A percentile compares a stretch with the other conserved stretches of the same genome.
phyloP scores from a whole-genome alignment of 768 basidiomycete species.

The Tylopilus plumbeoviolaceoides region DNA sequence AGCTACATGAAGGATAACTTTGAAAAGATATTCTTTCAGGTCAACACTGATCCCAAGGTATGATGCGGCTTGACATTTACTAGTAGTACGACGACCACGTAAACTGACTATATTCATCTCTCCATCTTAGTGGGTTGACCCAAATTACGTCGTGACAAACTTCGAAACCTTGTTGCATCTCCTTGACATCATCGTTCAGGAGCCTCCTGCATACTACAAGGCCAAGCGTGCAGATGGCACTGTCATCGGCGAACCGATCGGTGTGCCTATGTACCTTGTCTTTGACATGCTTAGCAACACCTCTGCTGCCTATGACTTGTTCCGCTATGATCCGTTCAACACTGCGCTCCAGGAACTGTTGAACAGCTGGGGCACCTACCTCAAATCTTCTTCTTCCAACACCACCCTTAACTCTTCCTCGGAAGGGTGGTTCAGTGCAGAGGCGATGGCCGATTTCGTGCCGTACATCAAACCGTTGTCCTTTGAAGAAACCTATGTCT shows the following conservation, averaged over 20 bases:
- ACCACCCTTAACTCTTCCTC: neutral
- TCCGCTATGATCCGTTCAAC: constrained; percentile 8
- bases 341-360: neutral
- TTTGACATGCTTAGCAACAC: constrained; percentile 24
- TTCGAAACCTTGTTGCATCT: neutral
- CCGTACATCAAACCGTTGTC: neutral
- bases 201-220: constrained; percentile 3
- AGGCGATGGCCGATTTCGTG: neutral
- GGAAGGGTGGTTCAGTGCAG: neutral
- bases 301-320: constrained; percentile 15
- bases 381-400: neutral
- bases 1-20: neutral
- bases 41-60: constrained; percentile 6
- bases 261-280: constrained; percentile 14
- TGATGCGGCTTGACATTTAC: neutral
- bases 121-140: constrained; percentile 1
- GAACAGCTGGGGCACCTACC: constrained; percentile 1
- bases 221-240: neutral
- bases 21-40: neutral
- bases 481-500: neutral
- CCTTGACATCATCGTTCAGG: neutral
- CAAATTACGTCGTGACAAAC: neutral
- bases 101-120: neutral
- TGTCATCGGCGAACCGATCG: constrained; percentile 17
- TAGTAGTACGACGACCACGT: too few relatives aligned